Evolutionary conservation across 2,329 filamentous ascomycete genomes (phyloP).

Genomic region (Cryphonectria parasitica): DNA sequence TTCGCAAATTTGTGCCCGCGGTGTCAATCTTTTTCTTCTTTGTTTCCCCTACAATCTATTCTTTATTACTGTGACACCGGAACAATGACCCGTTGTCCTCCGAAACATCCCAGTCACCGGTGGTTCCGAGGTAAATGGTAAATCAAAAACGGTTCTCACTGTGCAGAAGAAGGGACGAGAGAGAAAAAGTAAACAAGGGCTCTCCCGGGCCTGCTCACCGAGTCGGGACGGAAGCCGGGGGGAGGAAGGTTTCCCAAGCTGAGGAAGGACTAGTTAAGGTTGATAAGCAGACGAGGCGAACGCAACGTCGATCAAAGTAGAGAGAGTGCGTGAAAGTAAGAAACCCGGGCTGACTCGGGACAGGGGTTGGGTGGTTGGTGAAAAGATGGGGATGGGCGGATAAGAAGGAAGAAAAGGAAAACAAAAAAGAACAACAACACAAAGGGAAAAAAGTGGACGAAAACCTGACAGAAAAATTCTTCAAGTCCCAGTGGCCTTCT

Average conservation of each 20-base stretch:
- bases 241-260: neutral
- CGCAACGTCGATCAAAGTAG: neutral
- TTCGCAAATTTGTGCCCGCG: neutral
- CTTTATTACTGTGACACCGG: neutral
- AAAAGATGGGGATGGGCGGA: neutral
- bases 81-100: neutral
- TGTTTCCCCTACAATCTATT: neutral
- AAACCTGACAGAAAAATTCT: neutral
- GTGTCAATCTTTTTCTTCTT: neutral
- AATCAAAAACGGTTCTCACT: slow-evolving; percentile 1
- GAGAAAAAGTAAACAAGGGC: slow-evolving; percentile 1
- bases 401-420: neutral
- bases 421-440: neutral
- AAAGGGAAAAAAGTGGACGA: neutral
- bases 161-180: neutral
- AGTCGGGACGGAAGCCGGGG: slow-evolving; percentile 5
- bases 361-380: neutral
- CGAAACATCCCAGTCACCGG: slow-evolving; percentile 6
- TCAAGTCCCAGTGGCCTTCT: neutral
- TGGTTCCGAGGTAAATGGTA: neutral
- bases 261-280: neutral
- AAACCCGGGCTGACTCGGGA: neutral
- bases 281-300: slow-evolving; percentile 12
- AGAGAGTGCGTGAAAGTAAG: neutral
- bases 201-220: slow-evolving; percentile 11